These are phyloP conservation scores for Penicillium antarcticum DNA, from an alignment of 495 filamentous ascomycete genomes.

Conservation along the genomic window DNA sequence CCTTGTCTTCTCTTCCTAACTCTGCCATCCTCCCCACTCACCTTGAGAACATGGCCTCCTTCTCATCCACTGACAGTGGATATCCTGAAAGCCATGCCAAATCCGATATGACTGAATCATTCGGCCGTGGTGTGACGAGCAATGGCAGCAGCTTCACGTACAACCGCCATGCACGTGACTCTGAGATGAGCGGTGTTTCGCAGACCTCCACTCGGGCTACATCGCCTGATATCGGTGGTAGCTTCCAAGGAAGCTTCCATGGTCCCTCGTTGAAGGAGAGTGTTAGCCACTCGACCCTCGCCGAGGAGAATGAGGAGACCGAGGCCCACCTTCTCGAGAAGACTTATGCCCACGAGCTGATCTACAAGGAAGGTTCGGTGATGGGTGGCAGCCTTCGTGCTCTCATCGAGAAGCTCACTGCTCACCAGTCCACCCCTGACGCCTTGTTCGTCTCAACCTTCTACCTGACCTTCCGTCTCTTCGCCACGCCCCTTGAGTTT, in stretches of 20 bases:
- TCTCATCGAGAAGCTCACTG: conserved; percentile 88
- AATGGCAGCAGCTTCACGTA: conserved; percentile 70
- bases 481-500: conserved; percentile 77
- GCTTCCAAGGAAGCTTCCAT: conserved; percentile 30
- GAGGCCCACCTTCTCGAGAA: conserved; percentile 81
- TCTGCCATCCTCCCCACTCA: conserved; percentile 35
- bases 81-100: conserved; percentile 32
- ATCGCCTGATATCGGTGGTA: conserved; percentile 65
- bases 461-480: conserved; percentile 95
- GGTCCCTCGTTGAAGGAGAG: conserved; percentile 53
- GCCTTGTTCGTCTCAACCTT: conserved; percentile 91
- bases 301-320: conserved; percentile 70
- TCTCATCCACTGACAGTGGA: conserved; percentile 24
- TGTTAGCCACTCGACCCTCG: conserved; percentile 57
- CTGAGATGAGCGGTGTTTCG: conserved; percentile 76
- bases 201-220: conserved; percentile 85
- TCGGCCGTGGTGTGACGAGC: conserved; percentile 45
- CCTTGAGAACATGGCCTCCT: conserved; percentile 31
- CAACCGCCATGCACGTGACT: conserved; percentile 69
- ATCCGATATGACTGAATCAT: conserved; percentile 36
- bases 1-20: conserved; percentile 28
- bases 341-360: conserved; percentile 84
- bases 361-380: conserved; percentile 95
- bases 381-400: conserved; percentile 88
- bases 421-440: conserved; percentile 90